Evolutionary conservation across 2,329 filamentous ascomycete species (phyloP), one percentile per base, ranked within the genome.

Genomic region (Exophiala xenobiotica): DNA sequence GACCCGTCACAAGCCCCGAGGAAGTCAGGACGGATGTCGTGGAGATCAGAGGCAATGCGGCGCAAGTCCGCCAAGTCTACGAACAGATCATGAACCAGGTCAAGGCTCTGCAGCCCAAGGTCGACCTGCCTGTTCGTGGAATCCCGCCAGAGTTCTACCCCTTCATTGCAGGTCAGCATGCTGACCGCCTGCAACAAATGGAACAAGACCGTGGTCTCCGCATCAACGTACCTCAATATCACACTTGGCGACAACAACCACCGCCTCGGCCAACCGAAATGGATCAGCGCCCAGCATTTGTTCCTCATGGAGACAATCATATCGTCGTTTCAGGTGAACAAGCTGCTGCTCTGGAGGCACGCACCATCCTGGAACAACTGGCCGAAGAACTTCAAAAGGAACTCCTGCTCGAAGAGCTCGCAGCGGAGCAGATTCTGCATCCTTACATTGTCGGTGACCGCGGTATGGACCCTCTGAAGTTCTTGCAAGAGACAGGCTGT

Each of bases 81-180:
- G 83, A 88, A 51, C 86, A 89, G 62, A 93, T 99, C 63, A 79
- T 89, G 64, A 86, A 86, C 64, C 96, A 97, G 67, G 90, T 89
- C 49, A 87, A 86, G 63, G 90, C 96, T 70, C 85, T 90, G 56
- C 85, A 88, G 46, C 86, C 89, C 49, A 92, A 86, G 61, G 81
- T 91, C 65, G 93, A 82, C 72, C 79, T 90, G 51, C 89, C 88
- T 63, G 72, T 99, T 59, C 89, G 86, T 69, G 84, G 85, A 42
- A 86, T 99, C 53, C 91, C 93, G 6, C 82, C 90, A 20, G 90
- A 96, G 67, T 95, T 93, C 70, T 99, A 93, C 72, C 92, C 92
- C 46, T 99, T 99, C 76, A 86, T 99, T 68, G 86, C 90, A 19
- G 90, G 90, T 42, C 82, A 86, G 7, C 81, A 87, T 67, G 88